Evolutionary conservation across 2,329 filamentous ascomycete species (phyloP), one percentile per base, ranked within the genome.

Genomic region (Colletotrichum horii): DNA sequence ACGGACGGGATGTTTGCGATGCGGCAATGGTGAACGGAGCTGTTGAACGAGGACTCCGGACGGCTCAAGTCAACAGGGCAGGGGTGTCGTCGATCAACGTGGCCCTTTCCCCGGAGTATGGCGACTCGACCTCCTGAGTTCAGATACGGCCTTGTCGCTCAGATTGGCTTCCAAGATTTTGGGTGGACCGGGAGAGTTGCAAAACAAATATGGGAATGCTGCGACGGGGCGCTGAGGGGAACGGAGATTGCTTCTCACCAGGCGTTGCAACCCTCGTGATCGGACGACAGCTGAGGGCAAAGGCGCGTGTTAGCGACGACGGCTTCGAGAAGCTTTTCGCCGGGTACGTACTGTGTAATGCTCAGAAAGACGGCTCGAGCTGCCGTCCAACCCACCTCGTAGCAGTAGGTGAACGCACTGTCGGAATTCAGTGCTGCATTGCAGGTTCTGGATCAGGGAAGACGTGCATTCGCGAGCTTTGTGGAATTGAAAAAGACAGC

Each of bases 401-500:
- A 56, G 11, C n/a, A 14, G 26, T 48, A 60, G 15, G 28, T n/a
- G 32, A 34, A 28, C 14, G 24, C 56, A 12, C 14, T 8, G 15
- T 24, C 24, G 61, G 55, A 16, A 24, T 32, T 38, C 69, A 52
- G 60, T 55, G 34, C 48, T 43, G 72, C 68, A 11, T 19, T 24
- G 36, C 24, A 55, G 43, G 52, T 58, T 58, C 67, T 67, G 52
- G 52, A 55, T 71, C 62, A 67, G 62, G 73, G 73, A 64, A 66
- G 64, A 67, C 38, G 43, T 66, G 56, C 52, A 48, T 67, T 62
- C 26, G 30, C 68, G 56, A 61, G 55, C 30, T 34, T n/a, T 61
- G 62, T 62, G 61, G 73, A 71, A 72, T 75, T 56, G 69, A n/a
- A 72, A 72, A 75, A 62, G 69, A 32, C n/a, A 62, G 62, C 55